These are phyloP conservation scores for Metrosideros polymorpha DNA, from an alignment of 441 rosid genomes.

Conservation along the genomic window DNA sequence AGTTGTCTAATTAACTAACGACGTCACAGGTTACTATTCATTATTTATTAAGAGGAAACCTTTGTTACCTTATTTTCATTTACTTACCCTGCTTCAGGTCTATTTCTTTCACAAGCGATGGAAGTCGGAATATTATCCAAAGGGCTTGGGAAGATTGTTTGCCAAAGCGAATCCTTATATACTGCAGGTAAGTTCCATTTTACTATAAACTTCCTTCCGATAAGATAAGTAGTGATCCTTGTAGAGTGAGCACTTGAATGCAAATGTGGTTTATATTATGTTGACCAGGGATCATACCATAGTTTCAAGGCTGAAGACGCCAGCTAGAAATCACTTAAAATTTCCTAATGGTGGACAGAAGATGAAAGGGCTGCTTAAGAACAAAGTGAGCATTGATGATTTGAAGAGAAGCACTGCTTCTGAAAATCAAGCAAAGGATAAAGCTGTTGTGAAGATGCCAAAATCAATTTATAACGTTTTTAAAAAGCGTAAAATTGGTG, in stretches of 20 bases:
- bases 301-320: slow-evolving; percentile 22
- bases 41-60: background rate
- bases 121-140: slow-evolving; percentile 4
- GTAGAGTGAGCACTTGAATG: background rate
- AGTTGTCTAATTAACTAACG: background rate
- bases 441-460: slow-evolving; percentile 10
- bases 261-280: background rate
- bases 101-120: slow-evolving; percentile 14
- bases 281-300: slow-evolving; percentile 47
- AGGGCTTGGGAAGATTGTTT: slow-evolving; percentile 59
- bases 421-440: background rate
- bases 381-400: slow-evolving; percentile 2
- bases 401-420: slow-evolving; percentile 4
- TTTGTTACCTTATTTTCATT: slow-evolving; percentile 2
- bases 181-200: slow-evolving; percentile 46
- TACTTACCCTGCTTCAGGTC: slow-evolving; percentile 26
- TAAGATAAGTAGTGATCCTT: background rate
- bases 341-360: slow-evolving; percentile 32
- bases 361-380: slow-evolving; percentile 7
- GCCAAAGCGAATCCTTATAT: slow-evolving; percentile 50
- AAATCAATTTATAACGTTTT: background rate
- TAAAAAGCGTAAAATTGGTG: background rate
- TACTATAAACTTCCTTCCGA: background rate
- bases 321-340: slow-evolving; percentile 48
- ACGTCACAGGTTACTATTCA: background rate